Base-by-base conservation (phyloP, 805 yeast species). In the Candida tibetensis region DNA sequence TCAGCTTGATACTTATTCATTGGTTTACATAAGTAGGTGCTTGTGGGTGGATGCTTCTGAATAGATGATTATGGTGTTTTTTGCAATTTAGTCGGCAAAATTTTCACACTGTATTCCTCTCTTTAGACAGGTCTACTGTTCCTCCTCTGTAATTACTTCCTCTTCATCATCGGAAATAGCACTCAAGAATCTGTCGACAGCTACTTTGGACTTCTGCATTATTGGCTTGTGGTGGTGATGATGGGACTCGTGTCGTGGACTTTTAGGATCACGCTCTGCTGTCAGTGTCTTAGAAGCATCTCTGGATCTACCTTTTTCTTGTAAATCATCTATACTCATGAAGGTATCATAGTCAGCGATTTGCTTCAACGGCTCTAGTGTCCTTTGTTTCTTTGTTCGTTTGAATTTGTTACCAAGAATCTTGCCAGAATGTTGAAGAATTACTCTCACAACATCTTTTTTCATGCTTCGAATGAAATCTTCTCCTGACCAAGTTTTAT, bases 351-450 rank as follows among this genome's bases (percentile, higher is more conserved):
- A 69, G 41, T 68, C 62, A 1, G 62, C 54, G 7, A 70, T 59
- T 40, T 69, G 74, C 40, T 62, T 60, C 46, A 71, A 55, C 8
- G 73, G 74, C 31, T 58, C 58, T 0, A 44, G 36, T 16, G 41
- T 38, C 7, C 44, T 45, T n/a, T 23, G 31, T 35, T 62, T 52
- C 48, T 67, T 74, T 27, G 62, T 66, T 7, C 42, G 30, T 46
- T 66, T 71, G 40, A 91, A 63, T 60, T 86, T 88, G 55, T 87
- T 87, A n/a, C 84, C 81, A 25, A 90, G 55, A 35, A 91, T 76
- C 41, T 82, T 79, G 3, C 95, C 96, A 0, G 90, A 74, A 49
- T 84, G 88, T 32, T 68, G 69, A 37, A 83, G 48, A 15, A 83
- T 58, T 1, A 81, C 68, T 52, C 73, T 79, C 27, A 80, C 60